phyloP scores from a whole-genome alignment of 345 rosid genomes.

The Camelina sativa region DNA sequence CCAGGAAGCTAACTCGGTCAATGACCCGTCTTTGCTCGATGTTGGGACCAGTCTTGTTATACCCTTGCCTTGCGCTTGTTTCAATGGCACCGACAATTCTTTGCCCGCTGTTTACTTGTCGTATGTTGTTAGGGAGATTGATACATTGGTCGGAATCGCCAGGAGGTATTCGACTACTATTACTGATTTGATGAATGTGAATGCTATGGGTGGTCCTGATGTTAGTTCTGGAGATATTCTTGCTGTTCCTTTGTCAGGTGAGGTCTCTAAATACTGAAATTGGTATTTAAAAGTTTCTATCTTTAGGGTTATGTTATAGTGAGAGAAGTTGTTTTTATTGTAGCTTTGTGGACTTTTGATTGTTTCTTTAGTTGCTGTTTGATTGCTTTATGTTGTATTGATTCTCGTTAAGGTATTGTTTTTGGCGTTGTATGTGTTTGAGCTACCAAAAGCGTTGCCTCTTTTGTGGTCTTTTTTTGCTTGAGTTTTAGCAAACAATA shows the following conservation, averaged over 20 bases:
- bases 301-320: background rate
- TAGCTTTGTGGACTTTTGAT: slow-evolving; percentile 4
- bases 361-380: background rate
- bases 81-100: slow-evolving; percentile 86
- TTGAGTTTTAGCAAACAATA: background rate
- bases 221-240: slow-evolving; percentile 82
- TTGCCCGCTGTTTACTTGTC: slow-evolving; percentile 89
- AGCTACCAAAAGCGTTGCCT: slow-evolving; percentile 7
- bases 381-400: slow-evolving; percentile 9
- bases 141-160: slow-evolving; percentile 76
- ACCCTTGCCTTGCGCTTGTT: slow-evolving; percentile 95
- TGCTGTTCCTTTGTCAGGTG: slow-evolving; percentile 90
- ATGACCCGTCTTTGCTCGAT: slow-evolving; percentile 80
- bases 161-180: slow-evolving; percentile 75
- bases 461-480: background rate
- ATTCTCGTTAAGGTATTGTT: slow-evolving; percentile 1
- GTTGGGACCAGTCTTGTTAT: slow-evolving; percentile 78
- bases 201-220: slow-evolving; percentile 88
- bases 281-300: background rate
- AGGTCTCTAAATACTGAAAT: slow-evolving; percentile 2
- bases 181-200: slow-evolving; percentile 97
- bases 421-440: slow-evolving; percentile 6
- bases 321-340: slow-evolving; percentile 12
- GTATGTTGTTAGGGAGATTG: slow-evolving; percentile 75
- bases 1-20: slow-evolving; percentile 79